Percentiles rank a stretch among this genome's conserved stretches.
Evolutionary conservation across 78 protist genomes (phyloP).

Genomic region (Parvularia atlantis): DNA sequence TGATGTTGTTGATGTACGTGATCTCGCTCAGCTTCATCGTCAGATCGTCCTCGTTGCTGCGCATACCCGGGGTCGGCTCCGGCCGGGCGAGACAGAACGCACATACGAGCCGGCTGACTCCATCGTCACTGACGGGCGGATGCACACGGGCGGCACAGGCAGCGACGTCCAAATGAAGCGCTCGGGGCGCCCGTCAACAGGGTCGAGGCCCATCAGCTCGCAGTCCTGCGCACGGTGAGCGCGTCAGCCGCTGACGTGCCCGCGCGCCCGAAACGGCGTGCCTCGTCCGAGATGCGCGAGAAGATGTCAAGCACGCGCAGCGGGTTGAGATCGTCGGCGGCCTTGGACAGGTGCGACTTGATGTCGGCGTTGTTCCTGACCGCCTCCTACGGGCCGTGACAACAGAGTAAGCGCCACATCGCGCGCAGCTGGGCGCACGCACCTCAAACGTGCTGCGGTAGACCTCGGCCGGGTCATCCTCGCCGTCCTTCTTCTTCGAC

Average conservation of each 20-base stretch:
- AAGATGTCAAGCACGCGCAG: conserved; percentile 56
- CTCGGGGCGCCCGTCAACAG: conserved; percentile 68
- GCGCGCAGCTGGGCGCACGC: no score
- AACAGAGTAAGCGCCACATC: no score
- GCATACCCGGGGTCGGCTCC: neutral
- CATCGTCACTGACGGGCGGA: conserved; percentile 90
- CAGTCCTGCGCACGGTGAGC: conserved; percentile 20
- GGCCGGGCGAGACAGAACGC: no score
- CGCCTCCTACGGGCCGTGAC: no score
- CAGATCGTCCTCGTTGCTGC: conserved; percentile 94
- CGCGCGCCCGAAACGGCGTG: neutral
- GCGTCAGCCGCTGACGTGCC: no score
- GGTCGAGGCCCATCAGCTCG: conserved; percentile 71
- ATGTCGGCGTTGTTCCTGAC: conserved; percentile 56
- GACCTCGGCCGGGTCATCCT: no score
- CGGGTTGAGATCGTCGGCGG: conserved; percentile 83
- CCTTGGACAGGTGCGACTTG: conserved; percentile 31
- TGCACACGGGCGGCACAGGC: conserved; percentile 89
- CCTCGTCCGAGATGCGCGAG: conserved; percentile 39
- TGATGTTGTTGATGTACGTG: conserved; percentile 48
- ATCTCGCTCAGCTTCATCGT: conserved; percentile 78
- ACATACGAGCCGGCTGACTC: conserved; percentile 15
- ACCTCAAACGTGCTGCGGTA: no score
- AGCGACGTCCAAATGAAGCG: conserved; percentile 50
- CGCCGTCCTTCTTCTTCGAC: no score